A percentile compares a stretch with the other conserved stretches of the same genome.
phyloP scores from a whole-genome alignment of 2,329 filamentous ascomycete genomes.

The Arthroderma sp. region DNA sequence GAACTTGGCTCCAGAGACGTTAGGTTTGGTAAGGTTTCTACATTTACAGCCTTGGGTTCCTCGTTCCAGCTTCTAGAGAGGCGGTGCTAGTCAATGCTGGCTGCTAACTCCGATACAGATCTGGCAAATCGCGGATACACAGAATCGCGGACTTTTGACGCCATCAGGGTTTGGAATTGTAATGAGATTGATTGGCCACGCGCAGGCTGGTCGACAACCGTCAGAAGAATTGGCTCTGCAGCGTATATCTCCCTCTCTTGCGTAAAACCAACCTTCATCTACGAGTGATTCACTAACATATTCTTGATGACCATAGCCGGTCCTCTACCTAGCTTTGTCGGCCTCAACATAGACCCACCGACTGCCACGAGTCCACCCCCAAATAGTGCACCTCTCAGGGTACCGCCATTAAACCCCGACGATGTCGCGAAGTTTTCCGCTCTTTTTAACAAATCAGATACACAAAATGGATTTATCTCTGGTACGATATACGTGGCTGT shows the following conservation, averaged over 20 bases:
- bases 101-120: slow-evolving; percentile 48
- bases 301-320: slow-evolving; percentile 38
- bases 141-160: slow-evolving; percentile 89
- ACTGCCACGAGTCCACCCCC: slow-evolving; percentile 44
- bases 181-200: slow-evolving; percentile 86
- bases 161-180: slow-evolving; percentile 89
- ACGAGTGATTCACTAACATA: slow-evolving; percentile 10
- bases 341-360: slow-evolving; percentile 44
- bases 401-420: slow-evolving; percentile 76
- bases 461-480: slow-evolving; percentile 63
- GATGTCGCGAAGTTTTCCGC: slow-evolving; percentile 79
- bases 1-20: slow-evolving; percentile 66
- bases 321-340: slow-evolving; percentile 87
- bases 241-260: slow-evolving; percentile 33
- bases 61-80: neutral
- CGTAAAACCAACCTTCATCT: neutral
- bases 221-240: slow-evolving; percentile 70
- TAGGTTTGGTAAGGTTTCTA: slow-evolving; percentile 61
- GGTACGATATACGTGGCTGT: slow-evolving; percentile 30
- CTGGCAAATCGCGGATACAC: slow-evolving; percentile 96
- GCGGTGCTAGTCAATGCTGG: neutral
- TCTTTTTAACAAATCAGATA: slow-evolving; percentile 82
- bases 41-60: neutral
- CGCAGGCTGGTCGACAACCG: slow-evolving; percentile 75
- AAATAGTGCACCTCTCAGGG: slow-evolving; percentile 55